Percentiles rank a stretch among this genome's conserved stretches.
These are phyloP conservation scores for Phytopythium aichiense DNA, from an alignment of 352 stramenopile species.

Conservation along the genomic window DNA sequence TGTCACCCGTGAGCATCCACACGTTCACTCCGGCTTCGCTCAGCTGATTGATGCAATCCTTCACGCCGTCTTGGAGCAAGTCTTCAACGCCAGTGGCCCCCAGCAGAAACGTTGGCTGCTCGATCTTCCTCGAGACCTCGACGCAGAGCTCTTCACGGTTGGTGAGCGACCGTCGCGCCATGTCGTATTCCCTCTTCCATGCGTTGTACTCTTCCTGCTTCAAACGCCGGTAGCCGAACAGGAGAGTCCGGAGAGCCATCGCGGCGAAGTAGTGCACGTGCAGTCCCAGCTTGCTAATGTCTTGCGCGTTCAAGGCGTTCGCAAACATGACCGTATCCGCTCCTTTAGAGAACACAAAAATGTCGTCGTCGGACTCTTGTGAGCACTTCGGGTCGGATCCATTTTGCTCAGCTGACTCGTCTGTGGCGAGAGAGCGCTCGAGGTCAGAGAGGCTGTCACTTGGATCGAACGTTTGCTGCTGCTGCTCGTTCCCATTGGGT, in stretches of 20 bases:
- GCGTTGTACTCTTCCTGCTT: constrained; percentile 44
- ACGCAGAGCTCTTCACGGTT: constrained; percentile 64
- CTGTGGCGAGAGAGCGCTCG: constrained; percentile 15
- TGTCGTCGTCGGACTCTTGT: constrained; percentile 30
- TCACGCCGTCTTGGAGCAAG: constrained; percentile 95
- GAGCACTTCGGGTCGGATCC: constrained; percentile 17
- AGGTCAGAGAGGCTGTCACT: constrained; percentile 27
- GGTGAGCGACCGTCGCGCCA: constrained; percentile 56
- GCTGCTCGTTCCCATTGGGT: constrained; percentile 2
- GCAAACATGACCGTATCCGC: constrained; percentile 89
- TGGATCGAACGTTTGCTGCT: neutral
- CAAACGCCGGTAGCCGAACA: constrained; percentile 78
- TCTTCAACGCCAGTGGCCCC: constrained; percentile 97
- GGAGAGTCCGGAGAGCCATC: constrained; percentile 82
- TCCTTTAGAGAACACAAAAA: constrained; percentile 85
- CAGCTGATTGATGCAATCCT: constrained; percentile 94
- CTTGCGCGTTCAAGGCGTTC: constrained; percentile 58
- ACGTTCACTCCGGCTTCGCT: constrained; percentile 96
- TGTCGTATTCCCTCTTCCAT: constrained; percentile 78
- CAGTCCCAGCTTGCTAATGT: constrained; percentile 68
- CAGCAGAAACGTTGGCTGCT: constrained; percentile 86
- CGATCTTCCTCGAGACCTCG: constrained; percentile 69
- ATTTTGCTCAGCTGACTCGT: constrained; percentile 14
- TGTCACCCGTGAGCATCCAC: constrained; percentile 99
- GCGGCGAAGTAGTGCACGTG: constrained; percentile 87